A percentile compares a stretch with the other conserved stretches of the same genome.
These are phyloP conservation scores for Ceratocystiopsis brevicomis DNA, from an alignment of 2,329 filamentous ascomycete genomes.

Conservation along the genomic window DNA sequence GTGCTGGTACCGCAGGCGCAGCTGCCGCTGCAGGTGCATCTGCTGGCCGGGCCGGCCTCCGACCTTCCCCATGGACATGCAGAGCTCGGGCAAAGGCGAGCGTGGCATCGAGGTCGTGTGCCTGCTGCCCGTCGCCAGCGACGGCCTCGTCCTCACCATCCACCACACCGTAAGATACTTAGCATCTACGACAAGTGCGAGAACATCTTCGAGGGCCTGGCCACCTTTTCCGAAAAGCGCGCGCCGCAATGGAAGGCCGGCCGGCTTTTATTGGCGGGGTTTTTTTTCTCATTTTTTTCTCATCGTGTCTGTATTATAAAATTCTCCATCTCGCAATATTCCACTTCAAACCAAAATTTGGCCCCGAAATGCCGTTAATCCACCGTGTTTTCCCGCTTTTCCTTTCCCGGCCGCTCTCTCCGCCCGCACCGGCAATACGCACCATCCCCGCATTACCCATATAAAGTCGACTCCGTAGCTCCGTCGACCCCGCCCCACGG, in stretches of 20 bases:
- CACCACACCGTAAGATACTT: conserved; percentile 20
- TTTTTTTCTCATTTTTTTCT: background rate
- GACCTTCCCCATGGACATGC: conserved; percentile 26
- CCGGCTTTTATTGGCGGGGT: conserved; percentile 3
- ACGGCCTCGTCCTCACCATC: conserved; percentile 20
- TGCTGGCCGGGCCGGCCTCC: too few relatives aligned
- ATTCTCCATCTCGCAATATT: background rate
- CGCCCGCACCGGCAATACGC: too few relatives aligned
- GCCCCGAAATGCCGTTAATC: too few relatives aligned
- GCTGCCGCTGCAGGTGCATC: conserved; percentile 5
- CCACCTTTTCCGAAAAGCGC: conserved; percentile 13
- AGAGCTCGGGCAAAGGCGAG: conserved; percentile 23
- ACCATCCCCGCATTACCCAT: too few relatives aligned
- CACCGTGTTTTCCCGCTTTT: too few relatives aligned
- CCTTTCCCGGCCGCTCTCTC: too few relatives aligned
- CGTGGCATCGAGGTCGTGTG: conserved; percentile 20
- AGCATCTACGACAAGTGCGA: conserved; percentile 26
- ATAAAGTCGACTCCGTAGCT: too few relatives aligned
- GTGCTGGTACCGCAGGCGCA: conserved; percentile 7
- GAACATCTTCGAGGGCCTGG: conserved; percentile 14
- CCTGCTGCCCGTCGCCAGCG: conserved; percentile 18
- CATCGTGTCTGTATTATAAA: background rate
- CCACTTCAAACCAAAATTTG: too few relatives aligned
- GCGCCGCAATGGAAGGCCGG: conserved; percentile 11
- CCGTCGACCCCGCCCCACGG: too few relatives aligned